Percentiles rank a stretch among this genome's conserved stretches.
phyloP scores from a whole-genome alignment of 768 basidiomycete genomes.

The Lactarius vividus region DNA sequence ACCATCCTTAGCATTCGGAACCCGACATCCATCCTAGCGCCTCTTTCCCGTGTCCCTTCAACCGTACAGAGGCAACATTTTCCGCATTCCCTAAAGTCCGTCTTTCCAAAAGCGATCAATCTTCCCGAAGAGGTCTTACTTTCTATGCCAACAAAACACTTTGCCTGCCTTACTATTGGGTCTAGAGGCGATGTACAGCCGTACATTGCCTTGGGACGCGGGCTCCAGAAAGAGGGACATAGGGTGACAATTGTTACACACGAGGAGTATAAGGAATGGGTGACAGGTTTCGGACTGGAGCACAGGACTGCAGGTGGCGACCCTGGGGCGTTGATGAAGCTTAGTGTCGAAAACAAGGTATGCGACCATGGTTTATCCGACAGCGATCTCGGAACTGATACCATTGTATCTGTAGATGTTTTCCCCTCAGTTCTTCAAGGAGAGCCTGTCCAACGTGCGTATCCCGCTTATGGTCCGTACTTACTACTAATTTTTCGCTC shows the following conservation, averaged over 20 bases:
- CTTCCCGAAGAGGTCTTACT: constrained; percentile 39
- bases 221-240: constrained; percentile 44
- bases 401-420: constrained; percentile 49
- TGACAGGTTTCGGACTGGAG: constrained; percentile 55
- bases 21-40: constrained; percentile 43
- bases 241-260: constrained; percentile 48
- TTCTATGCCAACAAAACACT: constrained; percentile 44
- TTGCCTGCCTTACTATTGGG: constrained; percentile 65
- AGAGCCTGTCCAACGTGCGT: constrained; percentile 52
- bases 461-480: background rate
- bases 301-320: constrained; percentile 67
- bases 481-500: constrained; percentile 8
- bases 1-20: background rate
- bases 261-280: constrained; percentile 51
- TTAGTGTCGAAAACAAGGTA: constrained; percentile 49
- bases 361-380: background rate
- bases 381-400: constrained; percentile 27
- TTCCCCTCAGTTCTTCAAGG: constrained; percentile 68
- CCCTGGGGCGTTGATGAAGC: constrained; percentile 65
- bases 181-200: constrained; percentile 55
- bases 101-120: constrained; percentile 50
- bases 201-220: constrained; percentile 44
- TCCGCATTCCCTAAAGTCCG: constrained; percentile 32
- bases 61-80: constrained; percentile 35
- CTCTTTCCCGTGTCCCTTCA: constrained; percentile 44